Base-by-base conservation (phyloP, 2,329 filamentous ascomycete genomes). In the Colletotrichum sp. region DNA sequence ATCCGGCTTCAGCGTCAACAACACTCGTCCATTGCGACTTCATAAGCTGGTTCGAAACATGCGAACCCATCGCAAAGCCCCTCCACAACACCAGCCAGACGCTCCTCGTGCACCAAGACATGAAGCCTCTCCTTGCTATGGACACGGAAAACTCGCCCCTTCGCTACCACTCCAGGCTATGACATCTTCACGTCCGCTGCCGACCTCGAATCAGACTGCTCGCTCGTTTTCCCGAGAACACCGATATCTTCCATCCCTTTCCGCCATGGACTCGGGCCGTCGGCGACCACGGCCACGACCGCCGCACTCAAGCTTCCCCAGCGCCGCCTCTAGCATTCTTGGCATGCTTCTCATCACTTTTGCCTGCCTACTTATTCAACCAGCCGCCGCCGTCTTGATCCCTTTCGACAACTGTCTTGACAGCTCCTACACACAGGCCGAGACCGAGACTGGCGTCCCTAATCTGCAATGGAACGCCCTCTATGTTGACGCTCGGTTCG, bases 321-420 rank as follows among this genome's bases (percentile, higher is more conserved):
- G 14, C 43, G 13, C n/a, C 8, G 14, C 71, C 63, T 69, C 67
- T 55, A 28, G 59, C 16, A 43, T 76, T 36, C 58, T 75, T n/a
- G 69, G 78, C 55, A 76, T 78, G 59, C 65, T 85, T 76, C 73
- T 88, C 73, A 68, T 87, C 61, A 75, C 90, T 61, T 77, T 88
- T 69, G 78, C 83, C 69, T 81, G 83, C 72, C 79, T 86, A 30
- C 80, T 85, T 74, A 71, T 85, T 10, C 81, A 82, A 58, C 88
- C 90, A 10, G 87, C 85, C 30, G 83, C 86, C 55, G 95, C 94
- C 64, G 95, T 92, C 59, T 91, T 92, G 79, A 86, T 98, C 76
- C 88, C 91, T 73, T 97, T 97, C 84, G 89, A 94, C n/a, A 98
- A 98, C 85, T 99, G 96, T 85, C 89, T 98, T 34, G 84, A 88